Conservation (phyloP, 176 grass and related monocot species). For the Oropetium thomaeum region DNA sequence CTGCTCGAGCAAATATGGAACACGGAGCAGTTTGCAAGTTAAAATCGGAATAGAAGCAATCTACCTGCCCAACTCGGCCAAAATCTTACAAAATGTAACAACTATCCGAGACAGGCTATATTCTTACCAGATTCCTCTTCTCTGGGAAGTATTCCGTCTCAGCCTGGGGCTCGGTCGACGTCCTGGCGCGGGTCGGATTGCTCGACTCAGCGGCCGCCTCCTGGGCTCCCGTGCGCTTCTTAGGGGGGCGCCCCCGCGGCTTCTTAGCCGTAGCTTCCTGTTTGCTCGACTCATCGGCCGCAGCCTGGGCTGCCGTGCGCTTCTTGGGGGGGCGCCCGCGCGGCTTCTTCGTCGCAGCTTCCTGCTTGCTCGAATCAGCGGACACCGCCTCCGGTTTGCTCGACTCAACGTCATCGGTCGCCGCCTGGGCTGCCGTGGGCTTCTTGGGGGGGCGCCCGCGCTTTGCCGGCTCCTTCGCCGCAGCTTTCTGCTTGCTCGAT, state of each 20-base stretch:
- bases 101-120: not conserved
- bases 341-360: too few species aligned
- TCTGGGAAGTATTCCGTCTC: conserved; percentile 59
- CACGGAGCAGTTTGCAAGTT: not conserved
- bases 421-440: too few species aligned
- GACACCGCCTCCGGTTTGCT: too few species aligned
- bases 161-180: conserved; percentile 41
- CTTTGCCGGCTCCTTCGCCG: conserved; percentile 2
- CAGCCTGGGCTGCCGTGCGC: too few species aligned
- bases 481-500: conserved; percentile 21
- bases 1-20: not conserved
- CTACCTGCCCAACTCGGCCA: not conserved
- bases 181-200: conserved; percentile 10
- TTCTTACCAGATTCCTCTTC: conserved; percentile 55
- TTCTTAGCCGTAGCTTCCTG: not conserved
- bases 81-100: not conserved
- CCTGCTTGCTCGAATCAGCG: too few species aligned
- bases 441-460: too few species aligned
- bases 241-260: not conserved
- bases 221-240: too few species aligned
- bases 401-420: too few species aligned
- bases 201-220: too few species aligned
- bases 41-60: conserved; percentile 1
- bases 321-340: too few species aligned
- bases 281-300: not conserved